These are phyloP conservation scores for Pichia occidentalis DNA, from an alignment of 805 yeast species.

Conservation along the genomic window DNA sequence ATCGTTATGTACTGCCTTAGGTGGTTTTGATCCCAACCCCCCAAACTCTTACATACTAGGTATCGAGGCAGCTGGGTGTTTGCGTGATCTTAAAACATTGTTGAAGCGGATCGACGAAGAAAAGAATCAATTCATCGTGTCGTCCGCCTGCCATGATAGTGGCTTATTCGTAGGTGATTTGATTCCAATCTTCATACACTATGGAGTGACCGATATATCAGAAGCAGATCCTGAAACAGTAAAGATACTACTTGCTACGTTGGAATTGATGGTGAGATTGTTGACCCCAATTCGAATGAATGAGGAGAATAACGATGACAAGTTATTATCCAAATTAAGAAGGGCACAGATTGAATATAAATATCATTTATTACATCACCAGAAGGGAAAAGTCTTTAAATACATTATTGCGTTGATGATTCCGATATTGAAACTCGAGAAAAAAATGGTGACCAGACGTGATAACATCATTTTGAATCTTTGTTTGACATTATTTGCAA, in stretches of 20 bases:
- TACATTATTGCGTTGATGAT: slow-evolving; percentile 65
- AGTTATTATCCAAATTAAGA: slow-evolving; percentile 55
- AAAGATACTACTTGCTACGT: slow-evolving; percentile 59
- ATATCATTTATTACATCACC: slow-evolving; percentile 50
- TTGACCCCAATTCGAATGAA: slow-evolving; percentile 77
- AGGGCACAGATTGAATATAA: slow-evolving; percentile 69
- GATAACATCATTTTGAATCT: slow-evolving; percentile 70
- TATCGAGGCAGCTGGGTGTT: slow-evolving; percentile 79
- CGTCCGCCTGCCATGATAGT: slow-evolving; percentile 78
- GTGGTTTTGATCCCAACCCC: slow-evolving; percentile 70
- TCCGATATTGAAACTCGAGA: slow-evolving; percentile 47
- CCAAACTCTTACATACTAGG: slow-evolving; percentile 61
- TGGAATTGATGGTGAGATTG: slow-evolving; percentile 75
- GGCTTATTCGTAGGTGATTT: slow-evolving; percentile 70
- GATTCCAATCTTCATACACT: slow-evolving; percentile 59
- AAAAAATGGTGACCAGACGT: slow-evolving; percentile 52
- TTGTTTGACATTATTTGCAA: slow-evolving; percentile 68
- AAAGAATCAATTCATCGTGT: slow-evolving; percentile 67
- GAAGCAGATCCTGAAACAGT: slow-evolving; percentile 28
- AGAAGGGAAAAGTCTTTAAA: slow-evolving; percentile 55
- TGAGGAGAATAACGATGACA: slow-evolving; percentile 49
- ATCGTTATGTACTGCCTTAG: slow-evolving; percentile 79
- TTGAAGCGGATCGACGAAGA: slow-evolving; percentile 75
- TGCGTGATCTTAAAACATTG: slow-evolving; percentile 87
- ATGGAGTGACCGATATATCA: slow-evolving; percentile 16